These are phyloP conservation scores for Boletus insuetus DNA, from an alignment of 768 basidiomycete genomes.

Conservation along the genomic window DNA sequence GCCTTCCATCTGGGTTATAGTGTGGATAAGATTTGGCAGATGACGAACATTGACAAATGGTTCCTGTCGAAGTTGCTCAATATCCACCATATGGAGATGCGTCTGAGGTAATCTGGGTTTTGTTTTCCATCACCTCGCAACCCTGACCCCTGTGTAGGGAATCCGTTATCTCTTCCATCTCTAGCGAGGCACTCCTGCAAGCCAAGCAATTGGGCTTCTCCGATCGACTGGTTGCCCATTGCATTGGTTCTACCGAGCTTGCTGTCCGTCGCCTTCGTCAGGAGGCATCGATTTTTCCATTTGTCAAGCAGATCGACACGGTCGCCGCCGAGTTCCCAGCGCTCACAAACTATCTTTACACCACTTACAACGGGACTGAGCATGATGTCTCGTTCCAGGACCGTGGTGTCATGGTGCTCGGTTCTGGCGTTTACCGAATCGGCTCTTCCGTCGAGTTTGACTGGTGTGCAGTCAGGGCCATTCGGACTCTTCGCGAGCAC, in stretches of 20 bases:
- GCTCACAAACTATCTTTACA: constrained; percentile 98
- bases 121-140: neutral
- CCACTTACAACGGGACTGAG: constrained; percentile 94
- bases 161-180: constrained; percentile 62
- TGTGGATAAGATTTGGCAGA: constrained; percentile 94
- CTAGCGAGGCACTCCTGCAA: constrained; percentile 61
- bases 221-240: constrained; percentile 82
- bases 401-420: constrained; percentile 93
- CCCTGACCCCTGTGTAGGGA: constrained; percentile 39
- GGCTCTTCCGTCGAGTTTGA: constrained; percentile 99
- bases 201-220: constrained; percentile 97
- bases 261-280: constrained; percentile 88
- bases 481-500: constrained; percentile 92
- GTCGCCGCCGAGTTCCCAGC: constrained; percentile 99
- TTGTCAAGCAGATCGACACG: constrained; percentile 98
- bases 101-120: constrained; percentile 54
- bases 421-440: constrained; percentile 97
- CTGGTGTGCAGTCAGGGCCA: constrained; percentile 98
- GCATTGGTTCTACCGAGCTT: constrained; percentile 87
- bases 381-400: constrained; percentile 90
- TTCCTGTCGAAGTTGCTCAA: constrained; percentile 88
- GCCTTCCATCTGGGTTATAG: constrained; percentile 92
- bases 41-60: constrained; percentile 99
- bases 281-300: constrained; percentile 79
- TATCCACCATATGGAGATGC: constrained; percentile 78